Percentiles rank a stretch among this genome's conserved stretches.
phyloP scores from a whole-genome alignment of 2,329 filamentous ascomycete species.

The Cladosporium sphaerospermum region DNA sequence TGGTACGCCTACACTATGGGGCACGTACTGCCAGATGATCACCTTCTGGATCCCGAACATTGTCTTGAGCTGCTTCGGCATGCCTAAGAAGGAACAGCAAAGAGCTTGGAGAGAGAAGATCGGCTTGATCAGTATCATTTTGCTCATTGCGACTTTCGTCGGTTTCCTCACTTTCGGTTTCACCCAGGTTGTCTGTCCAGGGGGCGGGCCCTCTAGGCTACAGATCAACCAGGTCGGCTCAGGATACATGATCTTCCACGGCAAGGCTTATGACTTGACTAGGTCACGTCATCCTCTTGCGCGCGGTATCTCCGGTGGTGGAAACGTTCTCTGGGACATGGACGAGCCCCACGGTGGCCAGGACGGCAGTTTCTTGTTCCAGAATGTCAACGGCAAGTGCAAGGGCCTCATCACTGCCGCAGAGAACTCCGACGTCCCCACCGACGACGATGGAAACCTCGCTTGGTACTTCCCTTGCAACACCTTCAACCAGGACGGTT shows the following conservation, averaged over 20 bases:
- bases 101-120: constrained; percentile 98
- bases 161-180: constrained; percentile 97
- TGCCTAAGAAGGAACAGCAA: constrained; percentile 76
- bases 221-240: constrained; percentile 72
- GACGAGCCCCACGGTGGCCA: constrained; percentile 74
- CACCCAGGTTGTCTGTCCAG: constrained; percentile 76
- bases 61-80: constrained; percentile 77
- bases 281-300: constrained; percentile 73
- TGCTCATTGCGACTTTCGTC: constrained; percentile 79
- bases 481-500: constrained; percentile 89
- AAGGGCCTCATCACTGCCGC: constrained; percentile 78
- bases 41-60: constrained; percentile 94
- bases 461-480: constrained; percentile 97
- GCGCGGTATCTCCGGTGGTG: constrained; percentile 63
- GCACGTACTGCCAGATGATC: constrained; percentile 85
- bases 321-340: constrained; percentile 86
- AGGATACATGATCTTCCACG: constrained; percentile 96
- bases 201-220: constrained; percentile 60
- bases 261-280: constrained; percentile 77
- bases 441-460: constrained; percentile 64
- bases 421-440: constrained; percentile 68
- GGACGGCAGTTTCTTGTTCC: constrained; percentile 95
- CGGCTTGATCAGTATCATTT: constrained; percentile 88
- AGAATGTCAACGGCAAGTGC: constrained; percentile 96
- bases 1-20: constrained; percentile 83